Conservation (phyloP, 2,329 filamentous ascomycete genomes). For the Xylariomycetidae sp. region DNA sequence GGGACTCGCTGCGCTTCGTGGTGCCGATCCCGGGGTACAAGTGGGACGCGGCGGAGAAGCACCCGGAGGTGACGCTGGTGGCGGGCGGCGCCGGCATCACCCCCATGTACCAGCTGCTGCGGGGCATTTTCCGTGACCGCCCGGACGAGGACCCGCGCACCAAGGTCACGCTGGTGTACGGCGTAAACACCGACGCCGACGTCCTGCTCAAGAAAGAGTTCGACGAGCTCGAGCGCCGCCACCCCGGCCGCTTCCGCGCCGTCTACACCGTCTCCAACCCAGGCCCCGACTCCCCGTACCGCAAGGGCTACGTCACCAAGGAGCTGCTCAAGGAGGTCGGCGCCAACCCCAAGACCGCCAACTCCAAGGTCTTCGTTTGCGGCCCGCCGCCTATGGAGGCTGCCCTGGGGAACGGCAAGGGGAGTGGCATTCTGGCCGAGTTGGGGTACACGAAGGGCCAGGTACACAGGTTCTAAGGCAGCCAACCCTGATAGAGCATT, state of each 20-base stretch:
- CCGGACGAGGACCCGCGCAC: constrained; percentile 54
- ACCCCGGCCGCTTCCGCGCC: constrained; percentile 50
- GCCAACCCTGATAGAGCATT: too few species aligned
- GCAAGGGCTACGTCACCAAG: constrained; percentile 53
- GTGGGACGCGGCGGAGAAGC: constrained; percentile 44
- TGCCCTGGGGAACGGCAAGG: constrained; percentile 40
- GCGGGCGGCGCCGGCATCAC: constrained; percentile 70
- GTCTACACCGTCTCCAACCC: constrained; percentile 52
- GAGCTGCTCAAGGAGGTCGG: constrained; percentile 47
- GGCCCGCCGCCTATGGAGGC: constrained; percentile 63
- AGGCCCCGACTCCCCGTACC: constrained; percentile 31
- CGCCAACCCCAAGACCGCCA: constrained; percentile 22
- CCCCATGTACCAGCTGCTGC: constrained; percentile 59
- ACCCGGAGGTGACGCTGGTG: constrained; percentile 52
- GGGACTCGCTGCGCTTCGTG: constrained; percentile 54
- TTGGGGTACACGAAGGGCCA: constrained; percentile 53
- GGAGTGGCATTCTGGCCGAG: constrained; percentile 46
- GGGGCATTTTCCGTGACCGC: constrained; percentile 55
- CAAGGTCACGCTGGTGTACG: constrained; percentile 61
- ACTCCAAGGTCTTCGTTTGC: constrained; percentile 60
- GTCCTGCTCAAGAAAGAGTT: constrained; percentile 53
- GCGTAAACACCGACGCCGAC: constrained; percentile 59
- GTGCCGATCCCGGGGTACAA: constrained; percentile 46
- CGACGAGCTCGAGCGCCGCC: constrained; percentile 39
- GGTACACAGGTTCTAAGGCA: constrained; percentile 49